Conservation (phyloP, 371 early-diverging fungal genomes). For the Mucor indicus region DNA sequence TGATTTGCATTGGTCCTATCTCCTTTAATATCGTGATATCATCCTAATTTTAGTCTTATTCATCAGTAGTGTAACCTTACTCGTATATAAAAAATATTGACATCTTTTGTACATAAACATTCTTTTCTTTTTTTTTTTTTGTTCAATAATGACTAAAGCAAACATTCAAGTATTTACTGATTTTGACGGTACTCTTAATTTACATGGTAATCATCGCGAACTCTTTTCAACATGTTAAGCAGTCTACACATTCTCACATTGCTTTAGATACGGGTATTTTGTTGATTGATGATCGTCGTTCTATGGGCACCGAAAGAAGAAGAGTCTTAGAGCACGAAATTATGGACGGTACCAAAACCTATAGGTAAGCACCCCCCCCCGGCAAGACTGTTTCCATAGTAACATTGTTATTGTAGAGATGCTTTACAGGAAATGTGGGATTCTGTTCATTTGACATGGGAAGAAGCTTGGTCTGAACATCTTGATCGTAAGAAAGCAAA, state of each 20-base stretch:
- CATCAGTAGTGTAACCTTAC: too few species aligned
- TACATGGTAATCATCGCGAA: too few species aligned
- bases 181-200: conserved; percentile 47
- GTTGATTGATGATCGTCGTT: conserved; percentile 44
- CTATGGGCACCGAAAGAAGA: conserved; percentile 40
- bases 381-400: neutral
- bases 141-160: too few species aligned
- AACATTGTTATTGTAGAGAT: conserved; percentile 17
- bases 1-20: too few species aligned
- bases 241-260: neutral
- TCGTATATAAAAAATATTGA: too few species aligned
- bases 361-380: conserved; percentile 30
- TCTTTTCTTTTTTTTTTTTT: too few species aligned
- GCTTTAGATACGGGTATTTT: conserved; percentile 39
- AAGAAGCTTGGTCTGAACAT: conserved; percentile 55
- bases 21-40: too few species aligned
- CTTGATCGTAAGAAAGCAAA: conserved; percentile 33
- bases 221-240: too few species aligned
- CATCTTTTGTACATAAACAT: too few species aligned
- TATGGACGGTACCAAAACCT: conserved; percentile 37
- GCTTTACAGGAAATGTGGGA: conserved; percentile 57
- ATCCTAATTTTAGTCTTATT: too few species aligned
- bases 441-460: conserved; percentile 56
- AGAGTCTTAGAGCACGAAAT: conserved; percentile 38
- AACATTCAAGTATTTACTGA: conserved; percentile 44